phyloP scores from a whole-genome alignment of 2,329 filamentous ascomycete genomes.

The Aspergillus intermedius region DNA sequence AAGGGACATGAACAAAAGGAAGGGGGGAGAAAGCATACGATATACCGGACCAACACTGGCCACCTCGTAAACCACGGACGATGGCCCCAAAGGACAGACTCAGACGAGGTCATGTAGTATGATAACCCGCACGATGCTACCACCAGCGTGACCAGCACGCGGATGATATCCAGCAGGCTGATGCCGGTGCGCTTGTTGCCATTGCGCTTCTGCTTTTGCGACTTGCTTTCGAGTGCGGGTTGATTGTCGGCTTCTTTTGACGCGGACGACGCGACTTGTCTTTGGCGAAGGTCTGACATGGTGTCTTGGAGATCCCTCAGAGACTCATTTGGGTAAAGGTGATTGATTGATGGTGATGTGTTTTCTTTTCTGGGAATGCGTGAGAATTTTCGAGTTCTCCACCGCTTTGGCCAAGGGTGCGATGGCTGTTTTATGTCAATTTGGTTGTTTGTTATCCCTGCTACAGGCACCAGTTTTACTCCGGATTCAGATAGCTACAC shows the following conservation, averaged over 20 bases:
- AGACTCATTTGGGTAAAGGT: not conserved
- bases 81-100: conserved; percentile 64
- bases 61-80: conserved; percentile 55
- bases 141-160: conserved; percentile 61
- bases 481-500: no score
- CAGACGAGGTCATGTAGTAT: conserved; percentile 67
- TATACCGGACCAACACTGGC: conserved; percentile 53
- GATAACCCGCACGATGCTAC: conserved; percentile 63
- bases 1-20: not conserved
- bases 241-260: not conserved
- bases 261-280: conserved; percentile 12
- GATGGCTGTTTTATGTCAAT: not conserved
- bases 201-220: conserved; percentile 4
- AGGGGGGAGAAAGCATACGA: conserved; percentile 43
- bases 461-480: not conserved
- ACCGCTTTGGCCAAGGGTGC: not conserved
- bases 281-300: conserved; percentile 28
- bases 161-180: conserved; percentile 57
- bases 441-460: not conserved
- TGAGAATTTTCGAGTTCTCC: not conserved
- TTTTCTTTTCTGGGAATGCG: not conserved
- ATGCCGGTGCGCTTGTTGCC: conserved; percentile 22
- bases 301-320: not conserved
- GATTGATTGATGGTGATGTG: not conserved
- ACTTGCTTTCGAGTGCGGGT: not conserved